phyloP scores from a whole-genome alignment of 1,284 basidiomycete species.

The Ustilago hordei region DNA sequence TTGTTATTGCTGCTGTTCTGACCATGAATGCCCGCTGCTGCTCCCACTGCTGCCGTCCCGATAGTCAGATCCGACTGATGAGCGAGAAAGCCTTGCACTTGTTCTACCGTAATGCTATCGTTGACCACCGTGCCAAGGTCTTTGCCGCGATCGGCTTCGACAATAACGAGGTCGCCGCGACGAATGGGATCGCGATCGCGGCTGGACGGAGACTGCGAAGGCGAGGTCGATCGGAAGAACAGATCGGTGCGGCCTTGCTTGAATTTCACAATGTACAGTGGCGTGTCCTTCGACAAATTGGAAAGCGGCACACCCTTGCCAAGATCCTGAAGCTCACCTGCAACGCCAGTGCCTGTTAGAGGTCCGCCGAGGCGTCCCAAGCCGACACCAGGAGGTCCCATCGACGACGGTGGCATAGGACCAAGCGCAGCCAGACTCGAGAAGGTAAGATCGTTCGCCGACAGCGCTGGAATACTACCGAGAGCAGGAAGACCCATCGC shows the following conservation, averaged over 20 bases:
- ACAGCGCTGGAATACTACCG: constrained; percentile 1
- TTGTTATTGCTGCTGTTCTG: background rate
- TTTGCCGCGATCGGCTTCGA: constrained; percentile 94
- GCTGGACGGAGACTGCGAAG: constrained; percentile 26
- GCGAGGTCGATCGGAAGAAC: constrained; percentile 76
- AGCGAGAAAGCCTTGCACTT: constrained; percentile 76
- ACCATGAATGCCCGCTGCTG: constrained; percentile 16
- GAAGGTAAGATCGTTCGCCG: constrained; percentile 40
- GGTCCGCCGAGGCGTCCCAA: constrained; percentile 16
- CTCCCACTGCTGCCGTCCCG: constrained; percentile 27
- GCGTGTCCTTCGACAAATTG: constrained; percentile 82
- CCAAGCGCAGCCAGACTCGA: constrained; percentile 52
- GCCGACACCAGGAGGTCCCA: constrained; percentile 26
- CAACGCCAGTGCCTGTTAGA: constrained; percentile 16
- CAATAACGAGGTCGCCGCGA: constrained; percentile 91
- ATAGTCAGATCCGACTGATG: constrained; percentile 59
- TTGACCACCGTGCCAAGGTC: constrained; percentile 83
- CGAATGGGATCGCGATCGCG: constrained; percentile 71
- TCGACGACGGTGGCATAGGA: constrained; percentile 49
- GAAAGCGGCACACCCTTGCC: constrained; percentile 90
- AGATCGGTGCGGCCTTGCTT: constrained; percentile 95
- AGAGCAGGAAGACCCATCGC: constrained; percentile 9
- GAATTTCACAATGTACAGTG: constrained; percentile 96
- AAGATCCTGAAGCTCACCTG: constrained; percentile 74
- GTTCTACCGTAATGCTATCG: constrained; percentile 76